A percentile compares a stretch with the other conserved stretches of the same genome.
Evolutionary conservation across 768 basidiomycete species (phyloP).

Genomic region (Mycena metata): DNA sequence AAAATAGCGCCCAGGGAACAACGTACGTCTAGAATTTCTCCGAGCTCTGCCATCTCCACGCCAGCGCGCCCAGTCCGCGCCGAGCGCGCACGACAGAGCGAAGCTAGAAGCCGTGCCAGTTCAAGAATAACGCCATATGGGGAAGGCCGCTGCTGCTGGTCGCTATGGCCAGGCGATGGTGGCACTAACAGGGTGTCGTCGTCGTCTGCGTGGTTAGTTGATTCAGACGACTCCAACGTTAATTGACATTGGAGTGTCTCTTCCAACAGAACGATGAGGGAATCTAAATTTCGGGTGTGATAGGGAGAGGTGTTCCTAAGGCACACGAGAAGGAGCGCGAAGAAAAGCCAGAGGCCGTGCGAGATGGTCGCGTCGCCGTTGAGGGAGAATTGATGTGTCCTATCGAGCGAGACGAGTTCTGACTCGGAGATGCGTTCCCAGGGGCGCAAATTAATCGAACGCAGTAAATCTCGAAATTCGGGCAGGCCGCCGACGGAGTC

Average conservation of each 20-base stretch:
- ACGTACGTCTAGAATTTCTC: conserved; percentile 54
- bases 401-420: conserved; percentile 37
- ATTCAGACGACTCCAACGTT: conserved; percentile 25
- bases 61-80: conserved; percentile 45
- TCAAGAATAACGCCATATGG: conserved; percentile 34
- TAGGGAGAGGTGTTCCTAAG: conserved; percentile 10
- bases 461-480: conserved; percentile 18
- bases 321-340: conserved; percentile 46
- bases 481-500: conserved; percentile 18
- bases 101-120: conserved; percentile 29
- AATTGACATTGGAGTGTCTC: conserved; percentile 24
- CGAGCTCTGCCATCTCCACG: conserved; percentile 45
- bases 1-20: conserved; percentile 25
- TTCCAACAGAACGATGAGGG: conserved; percentile 22
- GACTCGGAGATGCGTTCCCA: conserved; percentile 41
- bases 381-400: conserved; percentile 49
- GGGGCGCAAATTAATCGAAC: conserved; percentile 24
- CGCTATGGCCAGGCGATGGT: conserved; percentile 34
- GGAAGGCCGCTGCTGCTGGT: conserved; percentile 13
- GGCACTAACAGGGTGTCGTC: conserved; percentile 22
- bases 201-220: conserved; percentile 7
- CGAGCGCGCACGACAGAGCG: conserved; percentile 51
- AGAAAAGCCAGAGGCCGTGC: conserved; percentile 63
- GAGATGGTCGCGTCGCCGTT: conserved; percentile 68
- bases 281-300: conserved; percentile 7